Base-by-base conservation (phyloP, 805 yeast species). In the Wickerhamiella dianesei region DNA sequence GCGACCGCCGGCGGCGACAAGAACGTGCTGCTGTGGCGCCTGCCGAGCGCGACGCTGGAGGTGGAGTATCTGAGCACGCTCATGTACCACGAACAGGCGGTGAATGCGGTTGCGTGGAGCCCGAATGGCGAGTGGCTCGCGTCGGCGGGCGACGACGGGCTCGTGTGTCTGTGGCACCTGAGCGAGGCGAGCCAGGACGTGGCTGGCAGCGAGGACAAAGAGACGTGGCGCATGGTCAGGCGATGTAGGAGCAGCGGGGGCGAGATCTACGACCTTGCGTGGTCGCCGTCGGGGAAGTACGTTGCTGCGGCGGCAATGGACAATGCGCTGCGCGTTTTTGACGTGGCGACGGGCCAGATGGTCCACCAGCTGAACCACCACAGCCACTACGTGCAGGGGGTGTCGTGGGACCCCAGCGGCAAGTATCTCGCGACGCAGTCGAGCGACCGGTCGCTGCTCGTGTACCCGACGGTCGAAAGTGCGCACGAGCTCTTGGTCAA, bases 1-100 rank as follows among this genome's bases (percentile, higher is more conserved):
- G 89, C 80, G 3, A 89, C 97, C 0, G 95, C 86, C 0, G 97
- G 97, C 20, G 96, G 96, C 39, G 98, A 92, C 63, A 83, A 82
- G 60, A 83, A 84, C 55, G 81, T 86, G n/a, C 70, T 96, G 44
- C 46, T 65, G 22, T 65, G 73, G 71, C 50, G 59, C 40, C 51
- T 69, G 29, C 52, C 14, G 21, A 41, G 45, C 12, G 37, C 45
- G 48, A 55, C 37, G 50, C 60, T 20, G 44, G 44, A 42, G 0
- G 82, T 87, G 16, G 82, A 79, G 50, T 89, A 87, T 61, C 66
- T 87, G 22, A 75, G 92, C 16, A 85, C 96, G 0, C 70, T 92
- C 44, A 64, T 81, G 2, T 87, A 86, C 56, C 98, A 92, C 60
- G 83, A 92, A 2, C 95, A 87, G 61, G 96, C 97, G 0, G 96